phyloP scores from a whole-genome alignment of 495 filamentous ascomycete species.

The Xylaria acuta region DNA sequence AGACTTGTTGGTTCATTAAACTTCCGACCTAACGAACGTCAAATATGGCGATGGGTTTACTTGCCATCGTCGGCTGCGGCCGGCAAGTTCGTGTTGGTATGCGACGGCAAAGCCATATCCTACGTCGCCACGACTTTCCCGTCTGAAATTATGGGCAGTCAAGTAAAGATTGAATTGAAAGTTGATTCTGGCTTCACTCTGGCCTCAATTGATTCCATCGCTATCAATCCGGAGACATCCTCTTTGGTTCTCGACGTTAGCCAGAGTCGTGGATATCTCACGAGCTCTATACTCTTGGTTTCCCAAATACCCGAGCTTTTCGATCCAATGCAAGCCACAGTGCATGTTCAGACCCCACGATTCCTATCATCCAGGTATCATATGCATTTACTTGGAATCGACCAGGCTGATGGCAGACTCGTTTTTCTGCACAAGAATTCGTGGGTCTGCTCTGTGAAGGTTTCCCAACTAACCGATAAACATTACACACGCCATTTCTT shows the following conservation, averaged over 20 bases:
- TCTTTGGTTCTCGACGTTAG: not conserved
- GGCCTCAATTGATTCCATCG: not conserved
- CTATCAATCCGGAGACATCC: not conserved
- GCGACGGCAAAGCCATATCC: not conserved
- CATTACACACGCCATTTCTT: not conserved
- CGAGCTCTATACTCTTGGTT: not conserved
- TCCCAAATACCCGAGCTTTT: not conserved
- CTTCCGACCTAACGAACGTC: not conserved
- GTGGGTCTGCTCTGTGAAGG: not conserved
- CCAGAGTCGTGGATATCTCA: not conserved
- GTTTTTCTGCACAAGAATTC: not conserved
- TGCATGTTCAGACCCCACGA: not conserved
- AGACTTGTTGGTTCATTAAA: not conserved
- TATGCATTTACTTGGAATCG: not conserved
- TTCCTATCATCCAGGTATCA: not conserved
- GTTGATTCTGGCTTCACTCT: not conserved
- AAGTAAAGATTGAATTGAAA: not conserved
- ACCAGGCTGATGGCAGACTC: not conserved
- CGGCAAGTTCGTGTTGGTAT: not conserved
- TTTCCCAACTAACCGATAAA: not conserved
- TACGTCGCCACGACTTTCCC: not conserved
- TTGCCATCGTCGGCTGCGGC: not conserved
- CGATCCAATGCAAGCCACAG: not conserved
- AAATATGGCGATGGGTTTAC: not conserved
- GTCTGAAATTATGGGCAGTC: not conserved